These are phyloP conservation scores for Aspergillus sp. DNA, from an alignment of 2,329 filamentous ascomycete genomes.

Conservation along the genomic window DNA sequence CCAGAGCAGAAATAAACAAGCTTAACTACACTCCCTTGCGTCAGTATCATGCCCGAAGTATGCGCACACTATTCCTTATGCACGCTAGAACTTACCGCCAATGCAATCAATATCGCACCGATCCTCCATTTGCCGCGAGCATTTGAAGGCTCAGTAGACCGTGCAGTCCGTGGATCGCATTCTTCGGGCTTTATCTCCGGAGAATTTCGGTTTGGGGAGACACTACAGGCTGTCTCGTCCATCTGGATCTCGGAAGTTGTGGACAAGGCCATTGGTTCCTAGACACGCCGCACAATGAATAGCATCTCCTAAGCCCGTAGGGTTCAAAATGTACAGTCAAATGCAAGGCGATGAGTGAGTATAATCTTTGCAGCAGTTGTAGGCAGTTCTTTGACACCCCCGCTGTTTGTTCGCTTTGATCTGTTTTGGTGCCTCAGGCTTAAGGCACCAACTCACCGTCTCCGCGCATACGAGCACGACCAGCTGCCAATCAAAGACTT, in stretches of 20 bases:
- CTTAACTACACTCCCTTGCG: conserved; percentile 14
- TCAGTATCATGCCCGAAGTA: conserved; percentile 3
- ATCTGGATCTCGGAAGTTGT: conserved; percentile 2
- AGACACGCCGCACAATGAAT: neutral
- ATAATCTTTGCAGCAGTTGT: neutral
- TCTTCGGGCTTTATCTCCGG: conserved; percentile 4
- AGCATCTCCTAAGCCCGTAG: neutral
- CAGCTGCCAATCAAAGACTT: too few relatives aligned
- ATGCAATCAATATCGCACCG: conserved; percentile 18
- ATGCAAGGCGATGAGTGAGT: neutral
- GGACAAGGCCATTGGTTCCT: neutral
- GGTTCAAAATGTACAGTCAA: neutral
- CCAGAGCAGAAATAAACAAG: conserved; percentile 32
- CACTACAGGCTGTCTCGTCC: neutral
- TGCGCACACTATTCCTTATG: neutral
- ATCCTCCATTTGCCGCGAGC: conserved; percentile 19
- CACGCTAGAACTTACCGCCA: conserved; percentile 14
- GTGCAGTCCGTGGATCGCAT: neutral
- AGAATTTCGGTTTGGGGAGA: neutral
- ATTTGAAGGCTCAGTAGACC: neutral
- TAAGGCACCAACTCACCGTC: neutral
- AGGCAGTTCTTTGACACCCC: neutral
- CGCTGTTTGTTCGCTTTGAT: conserved; percentile 11
- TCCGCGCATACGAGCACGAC: too few relatives aligned
- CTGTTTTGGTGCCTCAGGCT: neutral